Base-by-base conservation (phyloP, 345 rosid species). In the Tarenaya hassleriana region DNA sequence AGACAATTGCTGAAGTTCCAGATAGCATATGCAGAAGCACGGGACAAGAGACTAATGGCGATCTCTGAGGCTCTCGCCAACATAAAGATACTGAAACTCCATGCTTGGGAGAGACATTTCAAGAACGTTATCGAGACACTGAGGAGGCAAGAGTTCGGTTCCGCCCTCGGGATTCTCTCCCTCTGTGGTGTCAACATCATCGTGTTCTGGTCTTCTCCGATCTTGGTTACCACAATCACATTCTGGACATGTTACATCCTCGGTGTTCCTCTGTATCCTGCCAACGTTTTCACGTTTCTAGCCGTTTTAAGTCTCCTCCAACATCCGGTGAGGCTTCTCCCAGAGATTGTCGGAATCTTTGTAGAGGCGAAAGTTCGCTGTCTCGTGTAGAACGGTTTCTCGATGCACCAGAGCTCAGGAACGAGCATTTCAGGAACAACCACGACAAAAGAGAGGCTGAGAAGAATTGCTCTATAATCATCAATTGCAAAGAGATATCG, bases 41-140 rank as follows among this genome's bases (percentile, higher is more conserved):
- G 84, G 59, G 96, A 91, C 24, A 89, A 67, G 58, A 55, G 98
- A 46, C 72, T 91, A 5, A 91, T 73, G 76, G 96, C 92, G 11
- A 66, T 75, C 35, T 68, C 75, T 0, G 98, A 91, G 79, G 86
- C 98, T 55, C 74, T 91, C 5, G 71, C 84, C 50, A 87, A 79
- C 75, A 91, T 91, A 95, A 91, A 87, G 64, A 92, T 91, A 16
- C 42, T 91, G 81, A 91, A 91, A 68, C 61, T 87, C 6, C 87
- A 91, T 40, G 96, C 98, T n/a, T 87, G 98, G 98, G 96, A 91
- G 58, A 70, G 68, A 8, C 89, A 91, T 73, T 87, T 87, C 63
- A 87, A 79, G 79, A 82, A 72, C 12, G 95, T 63, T 32, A 87
- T 91, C 4, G 96, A 91, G 68, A 79, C 59, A 17, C 59, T 91